Evolutionary conservation across 371 early-diverging fungal genomes (phyloP), one percentile per base, ranked within the genome.

Genomic region (Nematocida sp.): DNA sequence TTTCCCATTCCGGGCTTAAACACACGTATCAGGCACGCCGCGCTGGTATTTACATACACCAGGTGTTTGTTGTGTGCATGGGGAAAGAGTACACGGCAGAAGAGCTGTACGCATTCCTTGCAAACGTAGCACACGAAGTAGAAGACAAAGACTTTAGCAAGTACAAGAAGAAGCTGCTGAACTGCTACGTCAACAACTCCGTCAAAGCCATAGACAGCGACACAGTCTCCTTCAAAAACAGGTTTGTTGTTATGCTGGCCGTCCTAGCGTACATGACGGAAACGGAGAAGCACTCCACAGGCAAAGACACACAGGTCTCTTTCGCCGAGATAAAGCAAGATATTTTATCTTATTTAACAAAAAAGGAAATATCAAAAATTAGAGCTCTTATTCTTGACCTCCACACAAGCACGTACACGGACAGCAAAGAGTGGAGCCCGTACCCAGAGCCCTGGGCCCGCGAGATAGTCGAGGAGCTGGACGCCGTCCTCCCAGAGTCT

Each of bases 111-210:
- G 8, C 67, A 13, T 27, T 67, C 1, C 3, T 50, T 43, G 29
- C 17, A 37, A 7, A 36, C 15, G 57, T 67, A 38, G 43, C 53
- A 19, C 31, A 41, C 7, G 54, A 67, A n/a, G 15, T 67, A 23
- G n/a, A 67, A 1, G 60, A 60, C 21, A 11, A 11, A 37, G 34
- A 25, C 13, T 23, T 53, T 13, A 7, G 1, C 7, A 67, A 56
- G 67, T 67, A 67, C 60, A 41, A 38, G 31, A 40, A 34, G 36
- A 67, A 67, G 32, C 67, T 67, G 48, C 19, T 56, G 1, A 67
- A 67, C 34, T 38, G 27, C 37, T 67, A 67, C 67, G 56, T 67
- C 31, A 67, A 67, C 21, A 36, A 29, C 7, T 41, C 63, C 7
- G 29, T 67, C 7, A 21, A 58, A n/a, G 31, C 19, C 11, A 58